A percentile compares a stretch with the other conserved stretches of the same genome.
phyloP scores from a whole-genome alignment of 176 grass and related monocot genomes.

The Ampelocalamus luodianensis region DNA sequence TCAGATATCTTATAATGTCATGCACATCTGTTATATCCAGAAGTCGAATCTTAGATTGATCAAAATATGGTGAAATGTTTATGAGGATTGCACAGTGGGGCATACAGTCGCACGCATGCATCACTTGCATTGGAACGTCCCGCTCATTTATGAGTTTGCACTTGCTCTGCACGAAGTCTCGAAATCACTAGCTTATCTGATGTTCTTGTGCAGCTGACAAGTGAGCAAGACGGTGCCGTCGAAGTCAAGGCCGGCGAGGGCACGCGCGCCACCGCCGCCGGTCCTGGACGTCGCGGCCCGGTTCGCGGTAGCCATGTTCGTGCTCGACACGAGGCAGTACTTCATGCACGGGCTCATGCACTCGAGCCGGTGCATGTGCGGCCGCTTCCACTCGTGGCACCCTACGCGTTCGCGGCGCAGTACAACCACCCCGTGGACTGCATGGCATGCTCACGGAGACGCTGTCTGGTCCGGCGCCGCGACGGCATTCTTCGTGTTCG shows the following conservation, averaged over 20 bases:
- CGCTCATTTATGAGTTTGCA: constrained; percentile 16
- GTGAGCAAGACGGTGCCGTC: neutral
- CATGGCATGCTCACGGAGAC: constrained; percentile 62
- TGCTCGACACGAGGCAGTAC: constrained; percentile 67
- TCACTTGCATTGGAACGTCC: neutral
- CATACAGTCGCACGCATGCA: too few species aligned
- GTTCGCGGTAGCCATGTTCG: constrained; percentile 60
- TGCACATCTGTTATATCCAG: neutral
- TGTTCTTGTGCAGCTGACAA: constrained; percentile 28
- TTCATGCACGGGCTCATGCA: constrained; percentile 65
- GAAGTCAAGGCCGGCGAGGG: neutral
- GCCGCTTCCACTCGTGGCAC: constrained; percentile 71
- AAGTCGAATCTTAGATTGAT: neutral
- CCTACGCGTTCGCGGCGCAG: constrained; percentile 72
- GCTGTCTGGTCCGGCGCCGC: constrained; percentile 46
- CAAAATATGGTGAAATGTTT: neutral
- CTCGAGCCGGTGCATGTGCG: constrained; percentile 56
- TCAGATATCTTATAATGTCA: neutral
- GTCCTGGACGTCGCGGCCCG: constrained; percentile 29
- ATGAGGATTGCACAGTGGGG: too few species aligned
- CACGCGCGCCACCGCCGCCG: neutral
- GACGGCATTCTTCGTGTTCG: constrained; percentile 53
- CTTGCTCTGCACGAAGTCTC: neutral
- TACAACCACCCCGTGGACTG: constrained; percentile 71
- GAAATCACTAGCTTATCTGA: neutral